Evolutionary conservation across 2,329 filamentous ascomycete genomes (phyloP).

Genomic region (Sclerotinia minor): DNA sequence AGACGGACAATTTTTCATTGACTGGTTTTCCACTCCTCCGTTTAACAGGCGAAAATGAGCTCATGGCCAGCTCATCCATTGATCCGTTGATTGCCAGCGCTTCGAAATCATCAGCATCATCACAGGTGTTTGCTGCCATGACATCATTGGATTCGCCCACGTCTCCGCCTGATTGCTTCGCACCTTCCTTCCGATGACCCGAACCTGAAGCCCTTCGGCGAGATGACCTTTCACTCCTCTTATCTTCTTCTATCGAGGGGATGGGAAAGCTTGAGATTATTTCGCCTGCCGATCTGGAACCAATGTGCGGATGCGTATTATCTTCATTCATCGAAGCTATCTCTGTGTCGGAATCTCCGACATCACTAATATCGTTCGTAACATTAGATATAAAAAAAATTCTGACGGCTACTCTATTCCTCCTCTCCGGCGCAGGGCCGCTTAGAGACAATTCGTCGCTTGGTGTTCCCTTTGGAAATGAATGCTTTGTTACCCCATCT

Average conservation of each 20-base stretch:
- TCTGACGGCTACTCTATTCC: neutral
- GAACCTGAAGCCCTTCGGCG: slow-evolving; percentile 1
- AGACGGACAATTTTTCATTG: neutral
- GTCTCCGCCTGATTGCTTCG: neutral
- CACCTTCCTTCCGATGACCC: neutral
- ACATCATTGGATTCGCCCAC: neutral
- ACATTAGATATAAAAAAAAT: neutral
- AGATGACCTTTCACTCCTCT: neutral
- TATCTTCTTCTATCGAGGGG: neutral
- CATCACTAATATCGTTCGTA: neutral
- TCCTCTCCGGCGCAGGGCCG: neutral
- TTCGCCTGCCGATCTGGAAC: neutral
- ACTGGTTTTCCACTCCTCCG: slow-evolving; percentile 1
- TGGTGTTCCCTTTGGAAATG: neutral
- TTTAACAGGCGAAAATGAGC: slow-evolving; percentile 10
- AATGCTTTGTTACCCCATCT: neutral
- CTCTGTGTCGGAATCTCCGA: neutral
- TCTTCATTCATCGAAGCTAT: neutral
- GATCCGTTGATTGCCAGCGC: neutral
- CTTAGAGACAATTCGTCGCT: neutral
- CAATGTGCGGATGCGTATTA: neutral
- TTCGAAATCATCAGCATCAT: neutral
- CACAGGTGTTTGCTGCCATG: neutral
- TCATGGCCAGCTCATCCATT: neutral
- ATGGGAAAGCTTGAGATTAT: neutral